A percentile compares a stretch with the other conserved stretches of the same genome.
Conservation (phyloP, 2,329 filamentous ascomycete species). For the Fusarium metavorans region DNA sequence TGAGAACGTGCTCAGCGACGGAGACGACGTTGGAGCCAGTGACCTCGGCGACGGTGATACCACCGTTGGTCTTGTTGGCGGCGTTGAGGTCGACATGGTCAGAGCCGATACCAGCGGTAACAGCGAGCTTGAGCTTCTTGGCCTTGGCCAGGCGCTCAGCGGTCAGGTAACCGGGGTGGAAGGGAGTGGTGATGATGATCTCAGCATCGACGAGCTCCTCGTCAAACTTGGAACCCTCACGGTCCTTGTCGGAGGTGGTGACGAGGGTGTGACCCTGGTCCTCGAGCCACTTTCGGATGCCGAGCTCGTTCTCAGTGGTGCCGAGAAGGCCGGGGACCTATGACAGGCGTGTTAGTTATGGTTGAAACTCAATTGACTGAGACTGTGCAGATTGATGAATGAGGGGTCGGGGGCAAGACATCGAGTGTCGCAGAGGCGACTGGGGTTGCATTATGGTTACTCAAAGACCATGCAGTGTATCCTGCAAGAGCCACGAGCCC, state of each 20-base stretch:
- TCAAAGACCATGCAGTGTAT: conserved; percentile 23
- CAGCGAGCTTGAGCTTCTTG: conserved; percentile 97
- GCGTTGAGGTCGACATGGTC: conserved; percentile 98
- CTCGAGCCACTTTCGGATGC: conserved; percentile 97
- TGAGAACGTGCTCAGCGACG: conserved; percentile 98
- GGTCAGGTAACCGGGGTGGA: conserved; percentile 98
- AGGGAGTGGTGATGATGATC: conserved; percentile 99
- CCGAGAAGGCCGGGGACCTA: conserved; percentile 86
- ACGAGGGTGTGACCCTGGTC: conserved; percentile 95
- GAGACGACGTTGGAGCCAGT: conserved; percentile 99
- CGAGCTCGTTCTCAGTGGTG: conserved; percentile 98
- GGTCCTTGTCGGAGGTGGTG: conserved; percentile 98
- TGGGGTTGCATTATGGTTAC: conserved; percentile 31
- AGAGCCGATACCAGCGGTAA: conserved; percentile 97
- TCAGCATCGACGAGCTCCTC: conserved; percentile 96
- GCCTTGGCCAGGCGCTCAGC: conserved; percentile 96
- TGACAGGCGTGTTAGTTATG: conserved; percentile 29
- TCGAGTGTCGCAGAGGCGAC: conserved; percentile 1
- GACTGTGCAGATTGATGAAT: neutral
- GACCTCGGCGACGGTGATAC: conserved; percentile 96
- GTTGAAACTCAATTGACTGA: conserved; percentile 25
- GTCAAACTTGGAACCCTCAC: conserved; percentile 92
- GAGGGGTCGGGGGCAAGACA: conserved; percentile 20
- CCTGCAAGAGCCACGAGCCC: conserved; percentile 21
- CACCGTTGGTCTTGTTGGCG: conserved; percentile 98